Percentiles rank a stretch among this genome's conserved stretches.
Conservation (phyloP, 2,329 filamentous ascomycete species). For the Fusarium stilboides region DNA sequence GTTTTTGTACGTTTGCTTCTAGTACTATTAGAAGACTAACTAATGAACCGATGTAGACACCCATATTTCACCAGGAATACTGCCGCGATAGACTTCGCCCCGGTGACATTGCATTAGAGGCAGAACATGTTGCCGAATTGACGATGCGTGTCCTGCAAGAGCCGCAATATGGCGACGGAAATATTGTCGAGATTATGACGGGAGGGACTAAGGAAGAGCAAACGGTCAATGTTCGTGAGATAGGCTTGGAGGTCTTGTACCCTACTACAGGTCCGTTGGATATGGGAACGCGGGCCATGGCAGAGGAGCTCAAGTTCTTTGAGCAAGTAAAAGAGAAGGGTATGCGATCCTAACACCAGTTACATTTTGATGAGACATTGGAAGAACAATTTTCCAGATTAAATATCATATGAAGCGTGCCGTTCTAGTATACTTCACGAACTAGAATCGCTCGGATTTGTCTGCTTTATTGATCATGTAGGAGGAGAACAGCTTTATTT, state of each 20-base stretch:
- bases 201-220: slow-evolving; percentile 14
- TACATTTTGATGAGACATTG: too few relatives aligned
- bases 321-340: neutral
- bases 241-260: slow-evolving; percentile 5
- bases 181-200: slow-evolving; percentile 29
- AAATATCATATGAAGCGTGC: too few relatives aligned
- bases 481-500: too few relatives aligned
- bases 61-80: slow-evolving; percentile 23
- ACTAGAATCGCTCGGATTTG: too few relatives aligned
- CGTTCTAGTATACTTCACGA: too few relatives aligned
- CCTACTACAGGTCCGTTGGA: slow-evolving; percentile 12
- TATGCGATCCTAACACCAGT: neutral
- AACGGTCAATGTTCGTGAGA: slow-evolving; percentile 15
- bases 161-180: slow-evolving; percentile 35
- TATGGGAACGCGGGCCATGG: neutral
- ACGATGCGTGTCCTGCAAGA: slow-evolving; percentile 26
- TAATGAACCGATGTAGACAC: neutral
- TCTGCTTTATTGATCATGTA: too few relatives aligned
- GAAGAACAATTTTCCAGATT: too few relatives aligned
- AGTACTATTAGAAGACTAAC: fast-evolving
- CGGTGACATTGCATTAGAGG: neutral
- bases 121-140: slow-evolving; percentile 22
- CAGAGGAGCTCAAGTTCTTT: neutral
- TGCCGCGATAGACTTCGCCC: slow-evolving; percentile 19
- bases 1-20: slow-evolving; percentile 7